phyloP scores from a whole-genome alignment of 2,329 filamentous ascomycete genomes.

The Colletotrichum orchidophilum region DNA sequence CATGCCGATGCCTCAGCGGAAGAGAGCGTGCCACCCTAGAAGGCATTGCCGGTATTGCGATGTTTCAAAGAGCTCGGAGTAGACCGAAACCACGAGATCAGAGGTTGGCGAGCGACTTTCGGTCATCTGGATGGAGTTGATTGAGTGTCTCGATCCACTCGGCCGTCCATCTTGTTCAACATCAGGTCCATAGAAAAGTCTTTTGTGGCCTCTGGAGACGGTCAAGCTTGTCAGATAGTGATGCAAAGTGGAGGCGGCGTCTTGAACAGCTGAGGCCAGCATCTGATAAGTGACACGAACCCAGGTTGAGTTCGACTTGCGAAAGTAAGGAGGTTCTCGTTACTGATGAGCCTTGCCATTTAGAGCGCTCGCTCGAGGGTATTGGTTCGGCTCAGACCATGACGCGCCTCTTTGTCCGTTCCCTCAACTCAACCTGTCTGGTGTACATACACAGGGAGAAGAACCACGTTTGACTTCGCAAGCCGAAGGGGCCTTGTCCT shows the following conservation, averaged over 20 bases:
- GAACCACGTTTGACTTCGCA: constrained; percentile 19
- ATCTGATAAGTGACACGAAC: constrained; percentile 25
- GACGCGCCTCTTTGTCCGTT: constrained; percentile 21
- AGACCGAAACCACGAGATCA: constrained; percentile 6
- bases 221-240: not conserved
- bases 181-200: not conserved
- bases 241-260: constrained; percentile 6
- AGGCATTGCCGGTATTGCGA: constrained; percentile 19
- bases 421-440: constrained; percentile 13
- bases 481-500: constrained; percentile 29
- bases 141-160: constrained; percentile 13
- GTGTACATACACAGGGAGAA: constrained; percentile 9
- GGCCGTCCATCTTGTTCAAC: not conserved
- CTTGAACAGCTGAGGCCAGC: constrained; percentile 10
- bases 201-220: not conserved
- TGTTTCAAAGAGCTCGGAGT: constrained; percentile 21
- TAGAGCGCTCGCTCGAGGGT: not conserved
- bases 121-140: not conserved
- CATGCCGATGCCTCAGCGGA: constrained; percentile 15
- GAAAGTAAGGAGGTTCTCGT: constrained; percentile 19
- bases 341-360: not conserved
- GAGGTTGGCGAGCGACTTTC: not conserved
- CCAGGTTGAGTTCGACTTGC: not conserved
- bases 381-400: not conserved
- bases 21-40: not conserved